Percentiles rank a stretch among this genome's conserved stretches.
phyloP scores from a whole-genome alignment of 1,139 yeast genomes.

The Arxiozyma slooffiae region DNA sequence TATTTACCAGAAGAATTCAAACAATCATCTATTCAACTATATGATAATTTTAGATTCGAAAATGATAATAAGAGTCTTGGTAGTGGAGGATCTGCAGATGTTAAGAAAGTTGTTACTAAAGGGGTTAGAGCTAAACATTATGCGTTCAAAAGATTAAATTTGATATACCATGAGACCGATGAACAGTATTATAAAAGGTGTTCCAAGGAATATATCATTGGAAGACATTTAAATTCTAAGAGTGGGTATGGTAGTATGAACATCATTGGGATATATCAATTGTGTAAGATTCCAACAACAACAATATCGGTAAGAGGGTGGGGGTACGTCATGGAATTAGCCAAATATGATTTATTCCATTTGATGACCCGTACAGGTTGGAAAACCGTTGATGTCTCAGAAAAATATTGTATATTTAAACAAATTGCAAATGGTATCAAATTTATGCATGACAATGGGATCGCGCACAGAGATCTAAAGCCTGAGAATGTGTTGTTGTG shows the following conservation, averaged over 20 bases:
- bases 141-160: conserved; percentile 60
- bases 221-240: conserved; percentile 37
- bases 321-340: conserved; percentile 65
- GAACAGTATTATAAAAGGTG: conserved; percentile 60
- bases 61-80: conserved; percentile 44
- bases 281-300: conserved; percentile 34
- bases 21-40: conserved; percentile 43
- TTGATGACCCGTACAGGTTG: conserved; percentile 42
- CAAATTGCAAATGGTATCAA: conserved; percentile 46
- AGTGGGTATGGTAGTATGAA: conserved; percentile 5
- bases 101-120: conserved; percentile 42
- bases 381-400: conserved; percentile 42
- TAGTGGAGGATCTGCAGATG: conserved; percentile 66
- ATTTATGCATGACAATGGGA: conserved; percentile 66
- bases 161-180: conserved; percentile 51
- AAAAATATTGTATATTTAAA: conserved; percentile 43
- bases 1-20: conserved; percentile 47
- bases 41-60: conserved; percentile 48
- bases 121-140: conserved; percentile 30
- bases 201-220: conserved; percentile 51
- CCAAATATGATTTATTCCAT: conserved; percentile 61
- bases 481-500: conserved; percentile 77
- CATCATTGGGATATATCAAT: conserved; percentile 10
- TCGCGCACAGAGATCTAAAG: conserved; percentile 86
- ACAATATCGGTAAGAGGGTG: conserved; percentile 53